Evolutionary conservation across 352 stramenopile genomes (phyloP), one percentile per base, ranked within the genome.

Genomic region (Pythium plurisporium): DNA sequence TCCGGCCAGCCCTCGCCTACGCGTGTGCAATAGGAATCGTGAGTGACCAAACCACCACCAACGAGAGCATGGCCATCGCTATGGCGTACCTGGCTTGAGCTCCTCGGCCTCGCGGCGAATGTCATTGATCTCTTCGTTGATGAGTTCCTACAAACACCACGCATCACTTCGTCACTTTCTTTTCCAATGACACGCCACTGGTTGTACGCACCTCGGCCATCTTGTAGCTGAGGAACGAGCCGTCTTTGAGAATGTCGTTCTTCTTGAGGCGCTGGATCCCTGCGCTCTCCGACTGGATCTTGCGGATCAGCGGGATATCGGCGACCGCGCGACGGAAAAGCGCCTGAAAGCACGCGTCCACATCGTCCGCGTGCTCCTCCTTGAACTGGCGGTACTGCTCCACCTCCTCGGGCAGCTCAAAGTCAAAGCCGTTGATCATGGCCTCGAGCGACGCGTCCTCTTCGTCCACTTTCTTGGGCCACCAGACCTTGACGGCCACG

Each of bases 361-460:
- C 69, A 40, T 94, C 76, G 17, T 78, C 72, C 9, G 78, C 58
- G 53, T 88, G 66, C 63, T 91, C 79, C 31, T 76, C 74, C 45
- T 84, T 86, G 50, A 75, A 67, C 64, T 84, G 75, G 47, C 72
- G 84, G 70, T 91, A 94, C 61, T 79, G 59, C 47, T 90, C 84
- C 44, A 91, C 79, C 55, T 94, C 81, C 27, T 91, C 78, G 1
- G 84, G 84, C 48, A 94, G 62, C 47, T 82, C 71, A 70, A 94
- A 91, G 78, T 94, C 84, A 50, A 94, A 94, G 67, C 84, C 84
- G 63, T 94, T 94, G 74, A 94, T 91, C 79, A 94, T 94, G 45
- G 79, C 81, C 27, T 94, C 81, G 42, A 94, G 73, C 56, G 77
- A 89, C 65, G 86, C 72, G 56, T 94, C 84, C 46, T 79, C 66